A percentile compares a stretch with the other conserved stretches of the same genome.
Conservation (phyloP, 768 basidiomycete species). For the Boletus rex-veris region DNA sequence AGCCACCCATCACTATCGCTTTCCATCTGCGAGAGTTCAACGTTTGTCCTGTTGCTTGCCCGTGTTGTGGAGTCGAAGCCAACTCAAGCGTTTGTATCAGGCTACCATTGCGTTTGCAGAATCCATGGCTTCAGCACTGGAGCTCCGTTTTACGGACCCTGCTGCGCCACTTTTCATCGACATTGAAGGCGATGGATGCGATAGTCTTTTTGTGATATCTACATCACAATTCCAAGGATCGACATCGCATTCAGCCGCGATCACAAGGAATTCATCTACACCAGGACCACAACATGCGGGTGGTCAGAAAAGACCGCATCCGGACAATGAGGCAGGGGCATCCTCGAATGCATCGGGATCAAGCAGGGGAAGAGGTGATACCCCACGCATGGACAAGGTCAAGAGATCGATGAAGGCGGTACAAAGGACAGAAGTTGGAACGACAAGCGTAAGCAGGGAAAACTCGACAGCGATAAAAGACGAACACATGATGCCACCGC, state of each 20-base stretch:
- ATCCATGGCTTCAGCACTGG: slow-evolving; percentile 57
- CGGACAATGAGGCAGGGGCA: slow-evolving; percentile 21
- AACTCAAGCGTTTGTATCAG: slow-evolving; percentile 35
- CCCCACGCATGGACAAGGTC: slow-evolving; percentile 44
- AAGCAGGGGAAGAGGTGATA: slow-evolving; percentile 28
- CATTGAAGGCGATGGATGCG: slow-evolving; percentile 62
- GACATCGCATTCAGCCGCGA: slow-evolving; percentile 15
- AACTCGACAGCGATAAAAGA: slow-evolving; percentile 15
- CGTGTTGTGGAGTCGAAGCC: not conserved
- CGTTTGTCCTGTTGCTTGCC: slow-evolving; percentile 36
- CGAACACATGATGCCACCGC: slow-evolving; percentile 41
- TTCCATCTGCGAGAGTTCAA: slow-evolving; percentile 86
- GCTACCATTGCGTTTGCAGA: slow-evolving; percentile 81
- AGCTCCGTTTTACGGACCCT: slow-evolving; percentile 74
- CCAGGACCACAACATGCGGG: slow-evolving; percentile 9
- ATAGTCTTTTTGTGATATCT: slow-evolving; percentile 74
- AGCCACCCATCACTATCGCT: slow-evolving; percentile 62
- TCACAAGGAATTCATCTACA: slow-evolving; percentile 16
- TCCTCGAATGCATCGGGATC: slow-evolving; percentile 29
- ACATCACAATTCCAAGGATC: slow-evolving; percentile 57
- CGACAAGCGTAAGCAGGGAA: slow-evolving; percentile 8
- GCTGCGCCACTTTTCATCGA: slow-evolving; percentile 74
- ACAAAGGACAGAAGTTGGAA: slow-evolving; percentile 26
- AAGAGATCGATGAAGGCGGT: slow-evolving; percentile 39
- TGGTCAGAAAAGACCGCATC: slow-evolving; percentile 21